phyloP scores from a whole-genome alignment of 768 basidiomycete species.

The Cystofilobasidium capitatum region DNA sequence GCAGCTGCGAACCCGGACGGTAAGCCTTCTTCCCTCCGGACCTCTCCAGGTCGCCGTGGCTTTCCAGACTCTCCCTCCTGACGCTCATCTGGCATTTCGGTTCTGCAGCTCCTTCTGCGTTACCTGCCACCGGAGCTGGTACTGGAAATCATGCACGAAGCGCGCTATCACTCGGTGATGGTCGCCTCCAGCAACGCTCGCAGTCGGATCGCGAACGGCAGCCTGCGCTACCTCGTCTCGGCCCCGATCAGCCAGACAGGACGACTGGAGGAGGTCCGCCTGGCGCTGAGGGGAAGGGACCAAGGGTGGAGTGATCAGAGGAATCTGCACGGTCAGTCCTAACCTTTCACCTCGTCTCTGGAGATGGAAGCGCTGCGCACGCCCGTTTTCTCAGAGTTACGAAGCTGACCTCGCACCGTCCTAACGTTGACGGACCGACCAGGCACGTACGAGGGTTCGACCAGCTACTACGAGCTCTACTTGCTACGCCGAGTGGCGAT shows the following conservation, averaged over 20 bases:
- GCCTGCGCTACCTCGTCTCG: constrained; percentile 6
- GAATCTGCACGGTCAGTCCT: not conserved
- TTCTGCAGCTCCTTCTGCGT: not conserved
- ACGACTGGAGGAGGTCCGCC: not conserved
- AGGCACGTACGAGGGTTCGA: constrained; percentile 7
- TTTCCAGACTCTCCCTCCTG: not conserved
- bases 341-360: not conserved
- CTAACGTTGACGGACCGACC: no score
- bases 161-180: not conserved
- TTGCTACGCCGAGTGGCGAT: not conserved
- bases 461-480: constrained; percentile 3
- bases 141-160: not conserved
- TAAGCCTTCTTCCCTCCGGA: not conserved
- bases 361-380: not conserved
- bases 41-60: no score
- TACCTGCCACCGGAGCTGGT: constrained; percentile 4
- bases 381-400: not conserved
- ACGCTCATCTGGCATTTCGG: not conserved
- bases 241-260: not conserved
- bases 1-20: not conserved
- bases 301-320: not conserved
- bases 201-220: not conserved
- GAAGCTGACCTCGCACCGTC: not conserved
- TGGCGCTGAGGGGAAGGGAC: constrained; percentile 1
- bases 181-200: not conserved